A percentile compares a stretch with the other conserved stretches of the same genome.
These are phyloP conservation scores for Pouteria campechiana DNA, from an alignment of 179 eudicot species.

Conservation along the genomic window DNA sequence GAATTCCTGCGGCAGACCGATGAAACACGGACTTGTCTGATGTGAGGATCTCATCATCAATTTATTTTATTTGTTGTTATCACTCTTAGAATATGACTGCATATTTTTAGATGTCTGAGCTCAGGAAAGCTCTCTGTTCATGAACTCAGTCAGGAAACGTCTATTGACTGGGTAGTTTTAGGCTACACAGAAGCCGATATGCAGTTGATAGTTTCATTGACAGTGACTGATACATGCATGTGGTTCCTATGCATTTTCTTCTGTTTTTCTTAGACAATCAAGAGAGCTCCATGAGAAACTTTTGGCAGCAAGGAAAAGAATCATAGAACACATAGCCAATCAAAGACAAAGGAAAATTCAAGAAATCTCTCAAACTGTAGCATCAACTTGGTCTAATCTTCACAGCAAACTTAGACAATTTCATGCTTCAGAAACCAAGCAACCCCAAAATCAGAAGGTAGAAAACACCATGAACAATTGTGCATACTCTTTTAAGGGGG, in stretches of 20 bases:
- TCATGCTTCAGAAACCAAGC: slow-evolving; percentile 35
- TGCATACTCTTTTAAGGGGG: no score
- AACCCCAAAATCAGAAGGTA: slow-evolving; percentile 11
- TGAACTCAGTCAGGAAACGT: not conserved
- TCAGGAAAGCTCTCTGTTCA: not conserved
- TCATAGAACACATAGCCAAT: slow-evolving; percentile 36
- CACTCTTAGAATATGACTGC: not conserved
- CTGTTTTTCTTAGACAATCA: slow-evolving; percentile 42
- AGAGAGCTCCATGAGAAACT: slow-evolving; percentile 55
- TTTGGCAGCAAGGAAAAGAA: slow-evolving; percentile 32
- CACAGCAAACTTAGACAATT: slow-evolving; percentile 55
- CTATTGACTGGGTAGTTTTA: slow-evolving; percentile 1
- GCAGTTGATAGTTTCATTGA: no score
- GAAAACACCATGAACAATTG: no score
- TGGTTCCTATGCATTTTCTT: not conserved
- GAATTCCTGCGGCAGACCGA: slow-evolving; percentile 41
- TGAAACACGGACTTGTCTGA: slow-evolving; percentile 48
- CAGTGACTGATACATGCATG: not conserved
- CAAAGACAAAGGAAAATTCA: slow-evolving; percentile 47
- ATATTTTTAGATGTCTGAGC: not conserved
- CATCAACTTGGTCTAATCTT: slow-evolving; percentile 59
- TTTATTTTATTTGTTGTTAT: not conserved
- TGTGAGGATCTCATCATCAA: slow-evolving; percentile 31
- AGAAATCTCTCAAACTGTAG: slow-evolving; percentile 50
- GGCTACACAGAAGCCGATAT: not conserved